phyloP scores from a whole-genome alignment of 805 yeast species.

The Barnettozyma sucrosica region DNA sequence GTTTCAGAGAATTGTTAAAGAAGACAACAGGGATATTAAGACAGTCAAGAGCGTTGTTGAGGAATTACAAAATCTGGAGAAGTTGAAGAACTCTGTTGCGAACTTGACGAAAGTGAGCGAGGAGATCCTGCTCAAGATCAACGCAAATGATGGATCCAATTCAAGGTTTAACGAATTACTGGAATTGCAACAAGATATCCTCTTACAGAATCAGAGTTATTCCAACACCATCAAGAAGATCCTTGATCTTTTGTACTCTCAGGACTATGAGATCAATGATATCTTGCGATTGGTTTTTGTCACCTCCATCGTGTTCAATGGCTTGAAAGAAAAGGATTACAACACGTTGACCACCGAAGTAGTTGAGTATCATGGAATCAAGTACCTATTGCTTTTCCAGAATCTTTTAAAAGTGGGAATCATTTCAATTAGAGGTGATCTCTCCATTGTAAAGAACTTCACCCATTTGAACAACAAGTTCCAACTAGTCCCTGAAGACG shows the following conservation, averaged over 20 bases:
- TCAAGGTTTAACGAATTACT: constrained; percentile 25
- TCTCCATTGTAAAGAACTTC: constrained; percentile 33
- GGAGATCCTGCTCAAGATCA: constrained; percentile 43
- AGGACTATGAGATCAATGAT: constrained; percentile 34
- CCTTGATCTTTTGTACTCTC: constrained; percentile 41
- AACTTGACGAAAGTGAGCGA: constrained; percentile 76
- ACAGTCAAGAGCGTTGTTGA: constrained; percentile 71
- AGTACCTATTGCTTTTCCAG: constrained; percentile 41
- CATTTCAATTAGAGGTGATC: constrained; percentile 27
- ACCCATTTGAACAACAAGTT: constrained; percentile 33
- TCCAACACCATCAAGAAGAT: constrained; percentile 31
- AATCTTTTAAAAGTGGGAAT: constrained; percentile 45
- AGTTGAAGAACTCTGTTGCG: constrained; percentile 60
- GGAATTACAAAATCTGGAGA: constrained; percentile 59
- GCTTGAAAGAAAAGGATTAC: constrained; percentile 61
- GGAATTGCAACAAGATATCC: constrained; percentile 64
- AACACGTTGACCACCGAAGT: constrained; percentile 49
- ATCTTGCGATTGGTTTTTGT: constrained; percentile 51
- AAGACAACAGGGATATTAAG: constrained; percentile 1
- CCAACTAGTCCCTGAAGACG: constrained; percentile 40
- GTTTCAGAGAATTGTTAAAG: constrained; percentile 36
- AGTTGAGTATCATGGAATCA: constrained; percentile 59
- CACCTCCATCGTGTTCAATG: constrained; percentile 59
- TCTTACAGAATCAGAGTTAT: constrained; percentile 46
- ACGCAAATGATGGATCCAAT: constrained; percentile 8